phyloP scores from a whole-genome alignment of 1,139 yeast genomes.

The Magnusiomyces tetraspermus region DNA sequence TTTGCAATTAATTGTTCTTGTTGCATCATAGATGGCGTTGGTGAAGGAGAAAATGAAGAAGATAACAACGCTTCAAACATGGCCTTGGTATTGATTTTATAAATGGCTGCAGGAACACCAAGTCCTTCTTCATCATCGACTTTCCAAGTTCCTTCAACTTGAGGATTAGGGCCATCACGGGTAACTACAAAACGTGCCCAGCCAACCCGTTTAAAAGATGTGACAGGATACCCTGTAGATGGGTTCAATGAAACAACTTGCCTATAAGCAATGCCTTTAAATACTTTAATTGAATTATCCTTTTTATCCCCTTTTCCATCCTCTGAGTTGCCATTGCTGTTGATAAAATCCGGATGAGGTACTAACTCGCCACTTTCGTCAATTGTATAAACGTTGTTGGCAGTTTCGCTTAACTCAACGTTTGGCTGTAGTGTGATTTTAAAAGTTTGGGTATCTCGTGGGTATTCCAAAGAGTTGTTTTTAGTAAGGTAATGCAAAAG shows the following conservation, averaged over 20 bases:
- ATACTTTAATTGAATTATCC: constrained; percentile 13
- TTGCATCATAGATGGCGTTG: not conserved
- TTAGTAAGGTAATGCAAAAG: constrained; percentile 24
- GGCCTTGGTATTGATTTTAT: constrained; percentile 23
- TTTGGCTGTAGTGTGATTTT: constrained; percentile 25
- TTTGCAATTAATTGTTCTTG: constrained; percentile 14
- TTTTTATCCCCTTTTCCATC: not conserved
- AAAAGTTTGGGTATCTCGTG: constrained; percentile 22
- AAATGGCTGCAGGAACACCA: constrained; percentile 28
- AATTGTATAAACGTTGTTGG: constrained; percentile 14
- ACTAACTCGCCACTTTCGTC: constrained; percentile 20
- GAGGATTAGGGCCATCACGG: constrained; percentile 13
- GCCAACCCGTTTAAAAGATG: constrained; percentile 25
- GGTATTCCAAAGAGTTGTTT: constrained; percentile 25
- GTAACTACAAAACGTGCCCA: constrained; percentile 30
- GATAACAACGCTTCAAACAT: constrained; percentile 10
- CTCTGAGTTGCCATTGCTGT: not conserved
- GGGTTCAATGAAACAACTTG: constrained; percentile 18
- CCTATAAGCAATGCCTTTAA: constrained; percentile 28
- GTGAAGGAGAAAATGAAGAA: not conserved
- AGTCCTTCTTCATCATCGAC: constrained; percentile 29
- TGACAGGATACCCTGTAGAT: constrained; percentile 17
- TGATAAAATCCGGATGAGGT: constrained; percentile 20
- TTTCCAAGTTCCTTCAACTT: constrained; percentile 29
- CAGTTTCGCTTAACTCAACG: constrained; percentile 10